phyloP scores from a whole-genome alignment of 345 rosid genomes.

The Citrus inodora region DNA sequence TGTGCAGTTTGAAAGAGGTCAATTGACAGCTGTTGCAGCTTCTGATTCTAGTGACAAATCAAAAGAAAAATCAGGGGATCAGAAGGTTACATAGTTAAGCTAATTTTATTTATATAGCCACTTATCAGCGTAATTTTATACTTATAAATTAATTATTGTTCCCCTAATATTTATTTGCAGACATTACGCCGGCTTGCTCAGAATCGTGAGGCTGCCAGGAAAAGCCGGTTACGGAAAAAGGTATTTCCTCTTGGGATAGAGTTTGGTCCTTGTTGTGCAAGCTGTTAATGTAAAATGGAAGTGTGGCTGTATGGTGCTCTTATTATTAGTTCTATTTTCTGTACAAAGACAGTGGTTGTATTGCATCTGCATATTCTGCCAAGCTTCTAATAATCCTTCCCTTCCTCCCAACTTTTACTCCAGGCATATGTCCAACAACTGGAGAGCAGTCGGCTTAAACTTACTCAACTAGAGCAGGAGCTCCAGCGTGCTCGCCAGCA shows the following conservation, averaged over 20 bases:
- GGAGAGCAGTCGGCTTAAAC: conserved; percentile 86
- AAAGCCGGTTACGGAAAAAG: conserved; percentile 92
- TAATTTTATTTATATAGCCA: neutral
- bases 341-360: neutral
- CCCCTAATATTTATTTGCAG: conserved; percentile 32
- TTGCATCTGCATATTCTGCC: neutral
- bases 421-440: conserved; percentile 96
- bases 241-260: conserved; percentile 30
- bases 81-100: conserved; percentile 52
- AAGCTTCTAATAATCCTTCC: neutral
- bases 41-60: conserved; percentile 92
- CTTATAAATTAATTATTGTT: conserved; percentile 1
- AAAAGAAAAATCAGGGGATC: conserved; percentile 76
- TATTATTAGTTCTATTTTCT: neutral
- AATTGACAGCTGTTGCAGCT: conserved; percentile 34
- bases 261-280: conserved; percentile 1
- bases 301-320: neutral
- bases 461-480: conserved; percentile 91
- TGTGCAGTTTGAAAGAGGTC: conserved; percentile 71
- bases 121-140: neutral
- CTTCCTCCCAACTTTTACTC: neutral
- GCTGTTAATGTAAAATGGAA: neutral
- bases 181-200: conserved; percentile 95
- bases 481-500: conserved; percentile 95
- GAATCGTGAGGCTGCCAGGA: conserved; percentile 99